Base-by-base conservation (phyloP, 2,329 filamentous ascomycete genomes). In the Pseudogymnoascus sp. region DNA sequence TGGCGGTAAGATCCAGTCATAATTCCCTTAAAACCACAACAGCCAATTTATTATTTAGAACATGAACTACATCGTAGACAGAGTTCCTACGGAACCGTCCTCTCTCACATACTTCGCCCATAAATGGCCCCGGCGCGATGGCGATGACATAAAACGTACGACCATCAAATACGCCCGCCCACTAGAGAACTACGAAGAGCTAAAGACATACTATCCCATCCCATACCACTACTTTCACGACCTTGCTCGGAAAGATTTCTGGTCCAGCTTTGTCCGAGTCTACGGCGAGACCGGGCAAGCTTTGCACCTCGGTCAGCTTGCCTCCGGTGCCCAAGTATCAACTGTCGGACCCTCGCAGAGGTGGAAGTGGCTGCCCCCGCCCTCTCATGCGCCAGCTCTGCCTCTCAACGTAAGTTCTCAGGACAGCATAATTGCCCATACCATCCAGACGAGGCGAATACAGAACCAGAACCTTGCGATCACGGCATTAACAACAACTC, bases 61-160 rank as follows among this genome's bases (percentile, higher is more conserved):
- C 48, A 34, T 57, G n/a, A 57, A 57, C n/a, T 57, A 57, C n/a
- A 13, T 57, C 25, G n/a, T 57, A 34, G 48, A 57, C n/a, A 57
- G 48, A n/a, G 25, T 57, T 34, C 48, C 48, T 8, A 19, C 19
- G 6, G 5, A 19, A 31, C n/a, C 25, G 4, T 57, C n/a, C n/a
- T 25, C 48, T 13, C 48, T 57, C 25, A 34, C 8, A 7, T 57
- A 57, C 10, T 57, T 57, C 8, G 48, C 48, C 1, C 48, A 57
- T 2, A 8, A 57, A 10, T 57, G 48, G 48, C 48, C 48, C 25
- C 48, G 48, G 8, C 48, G n/a, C 10, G 48, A 57, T 19, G 48
- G 48, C 25, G 13, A 57, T 14, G 48, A 57, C n/a, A 57, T 57
- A n/a, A n/a, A 19, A 4, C 48, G 48, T 19, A 57, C 48, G n/a